Evolutionary conservation across 768 basidiomycete species (phyloP), one percentile per base, ranked within the genome.

Genomic region (Trametes sanguinea): DNA sequence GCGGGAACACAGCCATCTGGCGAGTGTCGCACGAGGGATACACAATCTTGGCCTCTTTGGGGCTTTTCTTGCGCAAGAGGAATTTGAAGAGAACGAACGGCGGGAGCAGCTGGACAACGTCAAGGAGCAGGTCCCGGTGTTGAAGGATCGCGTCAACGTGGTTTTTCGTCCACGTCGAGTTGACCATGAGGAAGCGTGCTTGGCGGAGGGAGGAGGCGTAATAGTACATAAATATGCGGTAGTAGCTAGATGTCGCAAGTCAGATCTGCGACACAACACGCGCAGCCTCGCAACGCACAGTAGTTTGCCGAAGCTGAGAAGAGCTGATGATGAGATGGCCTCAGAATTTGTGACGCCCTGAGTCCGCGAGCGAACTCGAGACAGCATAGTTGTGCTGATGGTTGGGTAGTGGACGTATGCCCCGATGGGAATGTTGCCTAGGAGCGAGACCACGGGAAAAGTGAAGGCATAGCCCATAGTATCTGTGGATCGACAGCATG

Each of bases 391-490:
- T 7, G 89, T 90, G 70, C 92, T 94, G 71, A 99, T 96, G 6
- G 92, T 97, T 1, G 97, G 97, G 71, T 97, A 99, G 74, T 99
- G 97, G 9, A 94, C 85, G 68, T 98, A 99, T 32, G 94, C 90
- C 8, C 90, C 94, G 27, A 96, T 81, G 2, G 91, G 87, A 43
- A 93, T 80, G 14, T 78, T 71, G 14, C 84, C 81, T 2, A 96
- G 69, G 54, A 85, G 74, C 0, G 83, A 75, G 7, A 95, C 87
- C 33, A 90, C 76, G 16, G 89, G 93, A 73, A 92, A 94, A 2
- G 94, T 93, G 71, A 98, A 98, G 0, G 95, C 94, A 68, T 95
- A 97, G 32, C 97, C 97, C 95, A 98, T 98, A 0, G 95, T 94
- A 72, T 99, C 96, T 97, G 67, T 2, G 46, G 48, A 29, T 29